Conservation (phyloP, 805 yeast genomes). For the Kockiozyma suomiensis region DNA sequence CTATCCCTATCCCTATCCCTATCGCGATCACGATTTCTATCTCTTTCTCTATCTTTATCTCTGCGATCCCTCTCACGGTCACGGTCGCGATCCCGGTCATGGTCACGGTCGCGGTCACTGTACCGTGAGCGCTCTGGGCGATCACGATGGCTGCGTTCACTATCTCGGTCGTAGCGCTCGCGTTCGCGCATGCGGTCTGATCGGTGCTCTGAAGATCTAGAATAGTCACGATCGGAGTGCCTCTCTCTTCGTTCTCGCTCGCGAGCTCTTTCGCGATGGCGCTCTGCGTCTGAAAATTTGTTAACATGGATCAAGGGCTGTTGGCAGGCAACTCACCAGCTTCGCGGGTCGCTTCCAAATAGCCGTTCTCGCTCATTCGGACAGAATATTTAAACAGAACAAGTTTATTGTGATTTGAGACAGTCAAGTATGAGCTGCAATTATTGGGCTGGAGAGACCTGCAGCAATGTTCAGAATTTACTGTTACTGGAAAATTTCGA, state of each 20-base stretch:
- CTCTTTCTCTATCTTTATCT: conserved; percentile 34
- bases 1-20: conserved; percentile 15
- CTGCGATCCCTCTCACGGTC: conserved; percentile 28
- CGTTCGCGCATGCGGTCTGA: conserved; percentile 14
- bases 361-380: conserved; percentile 31
- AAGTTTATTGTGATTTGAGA: no score
- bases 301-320: neutral
- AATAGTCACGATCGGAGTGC: conserved; percentile 31
- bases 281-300: conserved; percentile 22
- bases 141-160: conserved; percentile 33
- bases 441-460: neutral
- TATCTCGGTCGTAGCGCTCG: conserved; percentile 28
- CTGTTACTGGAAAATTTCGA: no score
- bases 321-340: conserved; percentile 23
- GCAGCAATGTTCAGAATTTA: no score
- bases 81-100: conserved; percentile 30
- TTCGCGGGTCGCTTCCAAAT: conserved; percentile 29
- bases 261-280: conserved; percentile 33
- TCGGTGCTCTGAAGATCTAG: conserved; percentile 31
- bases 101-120: conserved; percentile 33
- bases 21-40: conserved; percentile 27
- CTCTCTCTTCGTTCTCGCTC: conserved; percentile 32
- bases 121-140: conserved; percentile 24
- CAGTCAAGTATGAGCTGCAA: no score
- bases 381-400: neutral